Base-by-base conservation (phyloP, 441 rosid genomes). In the Erodium trifolium region DNA sequence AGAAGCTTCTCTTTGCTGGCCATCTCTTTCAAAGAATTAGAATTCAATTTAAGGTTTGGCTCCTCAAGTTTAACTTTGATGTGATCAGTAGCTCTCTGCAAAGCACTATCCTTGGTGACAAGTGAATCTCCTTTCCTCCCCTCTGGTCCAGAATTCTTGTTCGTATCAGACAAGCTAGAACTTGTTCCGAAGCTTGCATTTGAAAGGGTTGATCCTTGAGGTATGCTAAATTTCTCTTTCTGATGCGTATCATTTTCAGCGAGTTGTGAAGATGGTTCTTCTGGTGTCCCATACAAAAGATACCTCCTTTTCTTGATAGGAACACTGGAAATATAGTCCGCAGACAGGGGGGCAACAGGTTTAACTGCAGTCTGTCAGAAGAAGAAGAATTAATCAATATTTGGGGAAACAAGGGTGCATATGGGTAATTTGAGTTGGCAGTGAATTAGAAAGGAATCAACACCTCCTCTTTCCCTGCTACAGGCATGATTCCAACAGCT, bases 301-400 rank as follows among this genome's bases (percentile, higher is more conserved):
- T 77, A 83, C 79, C 88, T 86, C 77, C 98, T 86, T 85, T 92
- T 92, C 89, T 93, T 93, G 78, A 93, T 80, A 23, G 98, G 98
- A 82, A 93, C 78, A 73, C 87, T 84, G 73, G 92, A 83, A 78
- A 73, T 81, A 69, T 84, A 78, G 78, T 85, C 81, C 68, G 84
- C 79, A 75, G 90, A 82, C 70, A 76, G 85, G 73, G 79, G 76
- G 18, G 84, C 67, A 75, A 77, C 68, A 34, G 81, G 66, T 72
- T 84, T 79, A 63, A 82, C 77, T 81, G 80, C 81, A 79, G 81
- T 68, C 96, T 88, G 82, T 77, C 68, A 78, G 82, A 14, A 77
- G 39, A 83, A 73, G 27, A 72, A 81, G 70, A 77, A 75, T 63
- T 64, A 70, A 71, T 81, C 51, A 76, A 79, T 34, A 69, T 12